phyloP scores from a whole-genome alignment of 1,139 yeast species.

The Kurtzmaniella quercitrusa region DNA sequence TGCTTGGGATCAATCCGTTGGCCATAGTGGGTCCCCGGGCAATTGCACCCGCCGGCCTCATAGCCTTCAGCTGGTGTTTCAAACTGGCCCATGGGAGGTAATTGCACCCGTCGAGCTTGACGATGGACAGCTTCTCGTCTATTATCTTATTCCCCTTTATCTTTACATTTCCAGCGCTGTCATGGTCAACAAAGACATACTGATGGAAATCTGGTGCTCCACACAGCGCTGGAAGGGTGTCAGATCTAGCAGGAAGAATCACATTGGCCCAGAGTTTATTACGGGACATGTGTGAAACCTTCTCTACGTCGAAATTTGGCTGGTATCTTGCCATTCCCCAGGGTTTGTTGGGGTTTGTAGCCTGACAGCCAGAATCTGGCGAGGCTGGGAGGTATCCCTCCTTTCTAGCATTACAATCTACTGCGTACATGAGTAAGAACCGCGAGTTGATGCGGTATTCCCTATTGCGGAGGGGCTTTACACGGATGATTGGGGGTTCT shows the following conservation, averaged over 20 bases:
- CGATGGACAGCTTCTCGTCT: constrained; percentile 2
- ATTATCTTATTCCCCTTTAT: constrained; percentile 7
- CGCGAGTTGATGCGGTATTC: constrained; percentile 44
- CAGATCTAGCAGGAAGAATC: constrained; percentile 45
- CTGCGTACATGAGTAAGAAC: constrained; percentile 44
- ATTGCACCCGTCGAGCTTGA: constrained; percentile 6
- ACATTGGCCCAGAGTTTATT: constrained; percentile 49
- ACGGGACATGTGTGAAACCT: constrained; percentile 33
- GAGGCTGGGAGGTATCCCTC: constrained; percentile 23
- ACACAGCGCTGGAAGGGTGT: constrained; percentile 14
- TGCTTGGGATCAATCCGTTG: constrained; percentile 35
- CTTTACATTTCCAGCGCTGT: constrained; percentile 7
- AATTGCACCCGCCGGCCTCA: constrained; percentile 36
- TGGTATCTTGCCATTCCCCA: constrained; percentile 21
- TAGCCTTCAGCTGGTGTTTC: constrained; percentile 5
- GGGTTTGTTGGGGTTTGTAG: constrained; percentile 9
- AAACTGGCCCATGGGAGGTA: constrained; percentile 8
- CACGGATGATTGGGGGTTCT: not conserved
- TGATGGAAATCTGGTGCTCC: constrained; percentile 9
- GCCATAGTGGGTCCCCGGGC: constrained; percentile 18
- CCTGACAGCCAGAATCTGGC: constrained; percentile 8
- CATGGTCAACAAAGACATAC: constrained; percentile 14
- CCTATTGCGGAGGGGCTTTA: constrained; percentile 26
- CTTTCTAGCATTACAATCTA: constrained; percentile 36
- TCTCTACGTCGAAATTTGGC: constrained; percentile 20